These are phyloP conservation scores for Xylaria sp. DNA, from an alignment of 2,329 filamentous ascomycete genomes.

Conservation along the genomic window DNA sequence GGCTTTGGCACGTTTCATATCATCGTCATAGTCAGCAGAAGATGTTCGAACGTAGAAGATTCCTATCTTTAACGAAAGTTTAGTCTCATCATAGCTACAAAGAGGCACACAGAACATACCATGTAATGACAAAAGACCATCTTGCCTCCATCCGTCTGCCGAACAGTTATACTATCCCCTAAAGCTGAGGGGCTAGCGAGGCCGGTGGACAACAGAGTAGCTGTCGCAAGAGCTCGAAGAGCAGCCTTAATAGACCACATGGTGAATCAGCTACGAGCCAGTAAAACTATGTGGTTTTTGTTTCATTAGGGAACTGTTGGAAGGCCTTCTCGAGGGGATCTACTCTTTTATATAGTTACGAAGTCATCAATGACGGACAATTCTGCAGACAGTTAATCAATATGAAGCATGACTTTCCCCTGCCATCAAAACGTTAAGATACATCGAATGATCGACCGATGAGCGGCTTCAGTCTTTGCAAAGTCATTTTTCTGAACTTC, in stretches of 20 bases:
- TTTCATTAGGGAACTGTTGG: neutral
- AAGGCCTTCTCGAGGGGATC: neutral
- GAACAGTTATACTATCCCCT: constrained; percentile 10
- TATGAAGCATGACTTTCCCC: neutral
- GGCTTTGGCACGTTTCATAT: constrained; percentile 58
- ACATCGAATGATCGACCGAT: neutral
- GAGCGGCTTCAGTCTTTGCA: neutral
- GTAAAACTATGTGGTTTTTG: neutral
- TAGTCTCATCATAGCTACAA: neutral
- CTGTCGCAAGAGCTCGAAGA: constrained; percentile 20
- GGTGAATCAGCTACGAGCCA: neutral
- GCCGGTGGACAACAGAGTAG: constrained; percentile 11
- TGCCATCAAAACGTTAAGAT: neutral
- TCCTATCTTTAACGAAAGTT: constrained; percentile 51
- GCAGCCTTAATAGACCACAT: constrained; percentile 26
- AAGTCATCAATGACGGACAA: neutral
- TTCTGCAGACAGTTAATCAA: neutral
- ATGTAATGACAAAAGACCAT: constrained; percentile 33
- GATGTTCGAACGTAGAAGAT: constrained; percentile 56
- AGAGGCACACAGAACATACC: constrained; percentile 8
- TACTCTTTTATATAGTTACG: neutral
- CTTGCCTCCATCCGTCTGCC: constrained; percentile 20
- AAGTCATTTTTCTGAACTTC: neutral
- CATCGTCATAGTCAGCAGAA: constrained; percentile 57
- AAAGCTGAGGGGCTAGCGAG: constrained; percentile 18